These are phyloP conservation scores for Hymenoscyphus occultus DNA, from an alignment of 2,329 filamentous ascomycete species.

Conservation along the genomic window DNA sequence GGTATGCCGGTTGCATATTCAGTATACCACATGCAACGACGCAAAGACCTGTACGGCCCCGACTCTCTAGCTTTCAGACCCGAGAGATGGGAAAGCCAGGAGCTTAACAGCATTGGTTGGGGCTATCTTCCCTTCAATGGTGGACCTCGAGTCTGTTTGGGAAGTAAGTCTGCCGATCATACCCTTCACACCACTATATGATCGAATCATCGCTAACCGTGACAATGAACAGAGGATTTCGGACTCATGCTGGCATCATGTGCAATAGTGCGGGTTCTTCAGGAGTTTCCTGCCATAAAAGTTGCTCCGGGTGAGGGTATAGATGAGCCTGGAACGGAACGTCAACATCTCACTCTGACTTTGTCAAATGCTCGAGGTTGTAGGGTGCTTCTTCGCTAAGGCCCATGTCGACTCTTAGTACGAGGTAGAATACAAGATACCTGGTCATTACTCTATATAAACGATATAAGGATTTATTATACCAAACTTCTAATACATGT, in stretches of 20 bases:
- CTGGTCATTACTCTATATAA: too few relatives aligned
- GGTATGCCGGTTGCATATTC: constrained; percentile 22
- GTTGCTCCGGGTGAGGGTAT: constrained; percentile 16
- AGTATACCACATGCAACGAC: constrained; percentile 39
- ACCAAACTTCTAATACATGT: too few relatives aligned
- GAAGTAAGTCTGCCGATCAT: neutral
- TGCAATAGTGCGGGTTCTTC: constrained; percentile 22
- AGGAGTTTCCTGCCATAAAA: constrained; percentile 18
- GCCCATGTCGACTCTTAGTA: too few relatives aligned
- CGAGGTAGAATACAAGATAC: too few relatives aligned
- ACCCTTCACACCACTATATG: neutral
- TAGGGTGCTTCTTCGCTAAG: constrained; percentile 18
- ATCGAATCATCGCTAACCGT: constrained; percentile 7
- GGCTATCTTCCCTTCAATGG: constrained; percentile 7
- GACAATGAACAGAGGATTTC: constrained; percentile 18
- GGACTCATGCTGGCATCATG: constrained; percentile 23
- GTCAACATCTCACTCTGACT: constrained; percentile 22
- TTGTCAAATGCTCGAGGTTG: constrained; percentile 22
- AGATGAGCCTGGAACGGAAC: constrained; percentile 20
- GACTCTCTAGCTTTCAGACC: constrained; percentile 41
- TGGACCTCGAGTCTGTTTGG: constrained; percentile 6
- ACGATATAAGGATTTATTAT: too few relatives aligned
- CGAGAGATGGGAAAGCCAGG: constrained; percentile 41
- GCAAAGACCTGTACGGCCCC: constrained; percentile 39
- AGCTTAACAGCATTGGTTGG: constrained; percentile 37